A percentile compares a stretch with the other conserved stretches of the same genome.
Evolutionary conservation across 2,329 filamentous ascomycete genomes (phyloP).

Genomic region (Elsinoe fawcettii): DNA sequence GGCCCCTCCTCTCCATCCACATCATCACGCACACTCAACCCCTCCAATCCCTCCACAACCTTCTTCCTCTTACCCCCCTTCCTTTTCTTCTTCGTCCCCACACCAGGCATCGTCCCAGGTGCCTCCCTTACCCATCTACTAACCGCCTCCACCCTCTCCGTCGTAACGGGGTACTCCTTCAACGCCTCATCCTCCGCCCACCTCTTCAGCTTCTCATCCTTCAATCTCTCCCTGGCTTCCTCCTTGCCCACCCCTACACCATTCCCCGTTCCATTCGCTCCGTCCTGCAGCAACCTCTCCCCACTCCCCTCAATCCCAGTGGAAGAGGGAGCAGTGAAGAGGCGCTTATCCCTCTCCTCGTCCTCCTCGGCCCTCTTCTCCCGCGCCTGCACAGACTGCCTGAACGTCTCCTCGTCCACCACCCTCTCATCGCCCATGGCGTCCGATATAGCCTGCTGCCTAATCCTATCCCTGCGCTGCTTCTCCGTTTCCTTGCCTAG

Average conservation of each 20-base stretch:
- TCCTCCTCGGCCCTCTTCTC: slow-evolving; percentile 51
- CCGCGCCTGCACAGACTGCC: slow-evolving; percentile 53
- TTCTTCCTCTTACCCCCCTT: slow-evolving; percentile 22
- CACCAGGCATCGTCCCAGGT: slow-evolving; percentile 32
- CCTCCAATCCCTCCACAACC: slow-evolving; percentile 14
- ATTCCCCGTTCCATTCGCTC: neutral
- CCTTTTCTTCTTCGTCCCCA: slow-evolving; percentile 31
- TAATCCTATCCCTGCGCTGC: slow-evolving; percentile 51
- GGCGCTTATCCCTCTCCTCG: slow-evolving; percentile 38
- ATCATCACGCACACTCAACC: slow-evolving; percentile 14
- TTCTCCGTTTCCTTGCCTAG: slow-evolving; percentile 38
- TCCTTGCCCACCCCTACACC: neutral
- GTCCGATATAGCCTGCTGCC: slow-evolving; percentile 59
- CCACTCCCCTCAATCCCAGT: too few species aligned
- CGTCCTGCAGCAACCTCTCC: neutral
- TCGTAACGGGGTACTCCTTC: slow-evolving; percentile 61
- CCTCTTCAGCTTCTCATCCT: slow-evolving; percentile 36
- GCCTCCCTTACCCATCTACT: slow-evolving; percentile 58
- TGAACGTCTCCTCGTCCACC: slow-evolving; percentile 58
- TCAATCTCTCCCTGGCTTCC: neutral
- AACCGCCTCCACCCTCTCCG: slow-evolving; percentile 61
- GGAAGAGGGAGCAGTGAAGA: neutral
- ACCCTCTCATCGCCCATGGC: slow-evolving; percentile 61
- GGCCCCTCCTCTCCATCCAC: slow-evolving; percentile 7
- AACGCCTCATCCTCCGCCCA: slow-evolving; percentile 60